Evolutionary conservation across 768 basidiomycete genomes (phyloP), one percentile per base, ranked within the genome.

Genomic region (Termitomyces eurrhizus): DNA sequence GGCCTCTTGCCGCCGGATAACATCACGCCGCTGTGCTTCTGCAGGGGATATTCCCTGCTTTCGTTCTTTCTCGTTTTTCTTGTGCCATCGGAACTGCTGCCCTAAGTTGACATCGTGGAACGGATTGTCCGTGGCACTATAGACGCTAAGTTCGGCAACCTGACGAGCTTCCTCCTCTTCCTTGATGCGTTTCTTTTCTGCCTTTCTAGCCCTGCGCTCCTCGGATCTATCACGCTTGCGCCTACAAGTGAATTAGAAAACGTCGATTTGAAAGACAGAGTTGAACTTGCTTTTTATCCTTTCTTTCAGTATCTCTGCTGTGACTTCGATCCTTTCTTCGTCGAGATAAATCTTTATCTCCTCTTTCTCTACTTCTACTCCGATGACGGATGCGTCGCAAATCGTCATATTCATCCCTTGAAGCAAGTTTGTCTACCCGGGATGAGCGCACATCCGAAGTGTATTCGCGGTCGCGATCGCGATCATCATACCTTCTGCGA

Each of bases 51-150:
- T 68, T 1, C 97, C 97, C 61, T 85, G 77, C 75, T 96, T 98
- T 68, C 86, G 83, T 72, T 99, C 97, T 78, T 94, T 93, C 73
- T 99, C 97, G 32, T 87, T 84, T 78, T 99, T 99, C 81, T 99
- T 99, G 77, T 95, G 92, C 97, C 97, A 99, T 60, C 91, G 87
- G 74, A 99, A 99, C 72, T 95, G 93, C 70, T 98, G 93, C 24
- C 88, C 90, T 36, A 98, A 88, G 73, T 98, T 98, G 63, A 93
- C 88, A 67, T 98, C 97, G 75, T 97, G 93, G 79, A 98, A 99
- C 0, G 97, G 97, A 69, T 98, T 99, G 80, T 98, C 95, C 13
- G 88, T 87, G 51, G 95, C 92, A 65, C 93, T 95, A 78, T 98
- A 98, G 65, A 97, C 90, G 65, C 94, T 95, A 46, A 98, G 83